phyloP scores from a whole-genome alignment of 139 green algal species.

The Picochlorum sp. region DNA sequence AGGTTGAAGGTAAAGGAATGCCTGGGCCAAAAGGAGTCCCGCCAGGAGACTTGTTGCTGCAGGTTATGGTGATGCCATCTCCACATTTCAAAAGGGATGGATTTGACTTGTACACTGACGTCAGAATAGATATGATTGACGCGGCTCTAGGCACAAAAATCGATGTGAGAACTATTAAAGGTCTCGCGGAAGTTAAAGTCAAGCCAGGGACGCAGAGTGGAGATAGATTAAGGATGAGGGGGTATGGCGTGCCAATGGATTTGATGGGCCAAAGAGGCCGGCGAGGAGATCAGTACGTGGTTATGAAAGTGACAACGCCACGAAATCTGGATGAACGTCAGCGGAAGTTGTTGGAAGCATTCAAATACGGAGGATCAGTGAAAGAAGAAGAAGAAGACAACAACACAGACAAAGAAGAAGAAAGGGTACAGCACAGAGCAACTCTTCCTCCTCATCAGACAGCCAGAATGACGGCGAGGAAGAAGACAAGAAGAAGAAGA shows the following conservation, averaged over 20 bases:
- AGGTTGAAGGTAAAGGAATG: constrained; percentile 22
- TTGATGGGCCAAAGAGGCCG: constrained; percentile 13
- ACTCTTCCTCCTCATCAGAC: background rate
- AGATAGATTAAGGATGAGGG: constrained; percentile 54
- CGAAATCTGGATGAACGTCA: constrained; percentile 5
- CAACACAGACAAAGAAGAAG: background rate
- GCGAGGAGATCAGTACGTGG: constrained; percentile 56
- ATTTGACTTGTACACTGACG: constrained; percentile 34
- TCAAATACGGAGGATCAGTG: constrained; percentile 5
- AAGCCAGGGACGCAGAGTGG: constrained; percentile 48
- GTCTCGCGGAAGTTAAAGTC: constrained; percentile 37
- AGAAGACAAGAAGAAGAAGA: background rate
- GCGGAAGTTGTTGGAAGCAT: constrained; percentile 9
- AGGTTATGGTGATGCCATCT: constrained; percentile 41
- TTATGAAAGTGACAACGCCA: constrained; percentile 29
- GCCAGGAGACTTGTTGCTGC: constrained; percentile 41
- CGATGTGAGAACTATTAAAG: constrained; percentile 50
- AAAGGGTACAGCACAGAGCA: background rate
- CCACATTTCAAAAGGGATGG: constrained; percentile 38
- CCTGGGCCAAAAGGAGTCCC: constrained; percentile 6
- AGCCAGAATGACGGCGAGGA: background rate
- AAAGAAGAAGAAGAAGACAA: background rate
- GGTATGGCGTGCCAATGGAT: constrained; percentile 44
- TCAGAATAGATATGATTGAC: constrained; percentile 40
- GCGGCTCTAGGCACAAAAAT: constrained; percentile 40